Evolutionary conservation across 768 basidiomycete species (phyloP).

Genomic region (Pholiota molesta): DNA sequence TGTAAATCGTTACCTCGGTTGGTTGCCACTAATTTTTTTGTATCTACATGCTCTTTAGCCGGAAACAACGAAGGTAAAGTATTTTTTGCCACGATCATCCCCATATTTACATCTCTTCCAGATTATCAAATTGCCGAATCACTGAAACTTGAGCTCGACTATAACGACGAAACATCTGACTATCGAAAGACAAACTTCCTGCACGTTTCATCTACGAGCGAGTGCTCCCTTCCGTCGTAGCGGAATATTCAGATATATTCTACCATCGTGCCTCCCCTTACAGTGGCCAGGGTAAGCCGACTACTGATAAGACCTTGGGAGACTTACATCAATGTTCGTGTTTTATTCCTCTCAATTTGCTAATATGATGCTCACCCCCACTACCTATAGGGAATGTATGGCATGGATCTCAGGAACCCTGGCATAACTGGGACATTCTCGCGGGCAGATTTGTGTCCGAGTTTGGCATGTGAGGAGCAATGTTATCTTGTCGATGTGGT

Average conservation of each 20-base stretch:
- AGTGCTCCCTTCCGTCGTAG: conserved; percentile 75
- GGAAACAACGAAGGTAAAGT: conserved; percentile 77
- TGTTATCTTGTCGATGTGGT: neutral
- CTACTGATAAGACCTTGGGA: conserved; percentile 76
- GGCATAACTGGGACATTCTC: conserved; percentile 92
- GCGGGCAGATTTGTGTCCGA: conserved; percentile 93
- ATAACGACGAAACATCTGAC: conserved; percentile 81
- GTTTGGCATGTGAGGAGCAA: conserved; percentile 76
- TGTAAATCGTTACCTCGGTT: conserved; percentile 22
- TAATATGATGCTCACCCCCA: neutral
- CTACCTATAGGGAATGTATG: conserved; percentile 77
- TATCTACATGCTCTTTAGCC: conserved; percentile 40
- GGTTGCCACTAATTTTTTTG: conserved; percentile 2
- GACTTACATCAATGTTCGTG: conserved; percentile 88
- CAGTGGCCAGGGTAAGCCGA: conserved; percentile 73
- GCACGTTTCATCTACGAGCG: conserved; percentile 91
- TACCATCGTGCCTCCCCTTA: conserved; percentile 92
- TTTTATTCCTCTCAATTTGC: neutral
- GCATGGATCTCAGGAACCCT: conserved; percentile 92
- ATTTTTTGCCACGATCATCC: neutral
- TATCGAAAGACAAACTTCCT: conserved; percentile 85
- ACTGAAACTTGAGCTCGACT: conserved; percentile 77
- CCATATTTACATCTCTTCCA: conserved; percentile 22
- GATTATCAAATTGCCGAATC: conserved; percentile 92
- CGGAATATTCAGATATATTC: conserved; percentile 60